phyloP scores from a whole-genome alignment of 1,284 basidiomycete species.

The Thecaphora frezii region DNA sequence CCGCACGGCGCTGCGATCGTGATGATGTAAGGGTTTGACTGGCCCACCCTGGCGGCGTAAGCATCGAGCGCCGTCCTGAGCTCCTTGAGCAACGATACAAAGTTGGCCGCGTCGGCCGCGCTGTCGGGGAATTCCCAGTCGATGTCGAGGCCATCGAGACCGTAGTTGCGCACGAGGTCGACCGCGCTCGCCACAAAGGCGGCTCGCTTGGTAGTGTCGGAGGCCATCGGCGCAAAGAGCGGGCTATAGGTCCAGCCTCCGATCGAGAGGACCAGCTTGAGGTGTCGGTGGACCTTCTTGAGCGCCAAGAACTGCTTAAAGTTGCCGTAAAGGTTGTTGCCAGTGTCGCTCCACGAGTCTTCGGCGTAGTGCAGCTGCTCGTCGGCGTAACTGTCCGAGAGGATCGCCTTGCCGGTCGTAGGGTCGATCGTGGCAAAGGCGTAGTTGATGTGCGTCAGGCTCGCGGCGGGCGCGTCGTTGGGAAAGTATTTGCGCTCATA shows the following conservation, averaged over 20 bases:
- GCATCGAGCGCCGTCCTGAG: constrained; percentile 70
- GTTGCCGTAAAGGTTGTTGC: constrained; percentile 81
- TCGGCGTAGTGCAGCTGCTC: constrained; percentile 65
- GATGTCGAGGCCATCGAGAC: constrained; percentile 73
- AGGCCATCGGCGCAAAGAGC: constrained; percentile 36
- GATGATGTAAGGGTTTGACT: constrained; percentile 66
- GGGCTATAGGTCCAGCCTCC: constrained; percentile 56
- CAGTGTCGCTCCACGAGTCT: constrained; percentile 62
- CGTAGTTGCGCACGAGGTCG: constrained; percentile 76
- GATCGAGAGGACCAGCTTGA: constrained; percentile 56
- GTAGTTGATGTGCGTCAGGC: constrained; percentile 79
- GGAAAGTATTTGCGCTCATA: constrained; percentile 82
- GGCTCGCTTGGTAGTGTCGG: constrained; percentile 61
- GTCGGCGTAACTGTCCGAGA: constrained; percentile 80
- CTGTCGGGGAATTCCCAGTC: constrained; percentile 82
- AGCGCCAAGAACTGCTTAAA: constrained; percentile 80
- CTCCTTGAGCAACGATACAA: constrained; percentile 73
- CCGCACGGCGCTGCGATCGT: constrained; percentile 80
- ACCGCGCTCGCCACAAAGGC: constrained; percentile 74
- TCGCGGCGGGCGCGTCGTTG: constrained; percentile 67
- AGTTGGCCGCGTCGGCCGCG: constrained; percentile 70
- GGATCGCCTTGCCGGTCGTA: constrained; percentile 64
- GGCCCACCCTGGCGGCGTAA: constrained; percentile 63
- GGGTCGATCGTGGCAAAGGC: constrained; percentile 77
- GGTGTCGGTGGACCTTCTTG: constrained; percentile 69